These are phyloP conservation scores for Gautieria morchelliformis DNA, from an alignment of 768 basidiomycete genomes.

Conservation along the genomic window DNA sequence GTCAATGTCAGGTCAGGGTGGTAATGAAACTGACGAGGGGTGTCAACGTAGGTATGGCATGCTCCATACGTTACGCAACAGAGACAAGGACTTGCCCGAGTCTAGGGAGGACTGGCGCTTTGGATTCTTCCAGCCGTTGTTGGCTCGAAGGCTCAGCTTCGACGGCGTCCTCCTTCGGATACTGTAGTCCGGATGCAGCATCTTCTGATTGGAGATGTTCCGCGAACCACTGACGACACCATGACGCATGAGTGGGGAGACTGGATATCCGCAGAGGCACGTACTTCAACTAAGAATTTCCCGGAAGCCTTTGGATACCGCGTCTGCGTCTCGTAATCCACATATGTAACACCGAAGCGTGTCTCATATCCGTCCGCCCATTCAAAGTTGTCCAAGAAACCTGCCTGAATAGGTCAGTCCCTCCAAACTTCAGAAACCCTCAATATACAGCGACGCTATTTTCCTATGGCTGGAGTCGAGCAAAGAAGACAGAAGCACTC, in stretches of 20 bases:
- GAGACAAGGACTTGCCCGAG: neutral
- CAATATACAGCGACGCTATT: neutral
- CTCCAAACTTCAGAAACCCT: neutral
- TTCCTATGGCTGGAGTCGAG: neutral
- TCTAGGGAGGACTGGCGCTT: neutral
- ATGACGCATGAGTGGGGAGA: neutral
- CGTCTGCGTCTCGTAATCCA: slow-evolving; percentile 60
- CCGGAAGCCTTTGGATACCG: slow-evolving; percentile 56
- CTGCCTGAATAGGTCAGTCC: slow-evolving; percentile 19
- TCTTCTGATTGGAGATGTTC: neutral
- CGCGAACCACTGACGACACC: neutral
- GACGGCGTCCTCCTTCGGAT: neutral
- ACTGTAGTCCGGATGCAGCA: neutral
- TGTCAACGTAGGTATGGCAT: neutral
- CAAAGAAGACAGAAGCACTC: slow-evolving; percentile 15
- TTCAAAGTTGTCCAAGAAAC: slow-evolving; percentile 65
- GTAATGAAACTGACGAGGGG: neutral
- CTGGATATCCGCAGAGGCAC: slow-evolving; percentile 5
- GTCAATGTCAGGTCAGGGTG: no score
- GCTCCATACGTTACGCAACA: neutral
- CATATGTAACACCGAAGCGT: slow-evolving; percentile 63
- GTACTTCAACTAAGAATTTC: slow-evolving; percentile 45
- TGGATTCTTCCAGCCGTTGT: neutral
- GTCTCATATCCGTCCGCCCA: slow-evolving; percentile 67
- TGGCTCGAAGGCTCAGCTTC: neutral